Evolutionary conservation across 1,284 basidiomycete genomes (phyloP).

Genomic region (Sporisorium iseilematis-ciliati): DNA sequence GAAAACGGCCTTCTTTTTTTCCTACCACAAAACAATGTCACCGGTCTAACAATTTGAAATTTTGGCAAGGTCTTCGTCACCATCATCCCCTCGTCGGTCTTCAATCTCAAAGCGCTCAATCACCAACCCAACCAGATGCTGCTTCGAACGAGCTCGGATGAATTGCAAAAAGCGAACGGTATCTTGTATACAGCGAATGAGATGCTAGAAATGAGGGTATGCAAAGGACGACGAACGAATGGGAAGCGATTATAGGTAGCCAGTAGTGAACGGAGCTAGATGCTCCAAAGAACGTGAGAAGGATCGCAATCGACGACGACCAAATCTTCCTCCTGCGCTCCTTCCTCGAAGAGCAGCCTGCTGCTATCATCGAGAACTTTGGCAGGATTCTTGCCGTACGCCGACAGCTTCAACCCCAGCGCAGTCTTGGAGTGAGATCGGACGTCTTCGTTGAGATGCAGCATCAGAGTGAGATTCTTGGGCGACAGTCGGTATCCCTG

Average conservation of each 20-base stretch:
- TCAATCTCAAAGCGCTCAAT: too few species aligned
- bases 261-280: constrained; percentile 4
- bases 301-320: constrained; percentile 41
- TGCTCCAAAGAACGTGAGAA: constrained; percentile 30
- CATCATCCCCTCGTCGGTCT: too few species aligned
- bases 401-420: constrained; percentile 23
- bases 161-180: too few species aligned
- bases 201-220: constrained; percentile 1
- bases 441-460: constrained; percentile 25
- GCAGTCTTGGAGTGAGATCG: constrained; percentile 6
- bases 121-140: too few species aligned
- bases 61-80: too few species aligned
- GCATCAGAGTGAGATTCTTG: constrained; percentile 24
- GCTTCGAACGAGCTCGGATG: too few species aligned
- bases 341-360: constrained; percentile 40
- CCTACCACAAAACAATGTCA: too few species aligned
- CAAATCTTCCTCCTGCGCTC: constrained; percentile 39
- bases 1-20: neutral
- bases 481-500: constrained; percentile 36
- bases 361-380: constrained; percentile 34
- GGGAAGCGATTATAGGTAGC: neutral
- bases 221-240: neutral
- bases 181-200: neutral
- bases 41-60: too few species aligned
- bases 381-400: constrained; percentile 13